Base-by-base conservation (phyloP, 768 basidiomycete genomes). In the Leccinellum rugosiceps region DNA sequence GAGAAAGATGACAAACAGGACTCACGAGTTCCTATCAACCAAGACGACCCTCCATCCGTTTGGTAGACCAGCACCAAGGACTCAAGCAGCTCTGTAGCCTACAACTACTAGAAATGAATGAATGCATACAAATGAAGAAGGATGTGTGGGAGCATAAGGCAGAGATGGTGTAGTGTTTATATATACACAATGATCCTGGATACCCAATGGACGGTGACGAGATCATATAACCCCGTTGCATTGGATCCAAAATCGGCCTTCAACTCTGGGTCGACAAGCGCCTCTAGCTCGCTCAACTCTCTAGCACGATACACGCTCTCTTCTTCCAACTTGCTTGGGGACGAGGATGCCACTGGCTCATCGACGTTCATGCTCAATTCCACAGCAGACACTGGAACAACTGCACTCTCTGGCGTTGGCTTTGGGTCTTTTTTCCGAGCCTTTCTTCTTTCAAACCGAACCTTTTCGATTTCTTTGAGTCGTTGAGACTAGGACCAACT, bases 161-260 rank as follows among this genome's bases (percentile, higher is more conserved):
- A 17, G 34, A 28, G 38, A 3, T 45, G 30, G 26, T 7, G 19
- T n/a, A 38, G 26, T 26, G 26, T 26, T 51, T 23, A 48, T 28
- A 31, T 32, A 50, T 52, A 46, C 7, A 26, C 41, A n/a, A 25
- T 28, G 47, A 26, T 26, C 26, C 26, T 26, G 26, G 26, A n/a
- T n/a, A 26, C 26, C 41, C 14, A n/a, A 30, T 17, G 3, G 25
- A 23, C 30, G 34, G 57, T 11, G 58, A 90, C 86, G 32, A 99
- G 83, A 50, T 98, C 95, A 68, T 97, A 99, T 67, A 98, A 63
- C 9, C 91, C 94, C 19, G 84, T 89, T 19, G 81, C 75, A 72
- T 88, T 95, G 55, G 83, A 77, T 0, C 93, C 95, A 10, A 83
- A 71, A 66, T 93, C 93, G 3, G 69, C 75, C 69, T 80, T 86